Evolutionary conservation across 768 basidiomycete species (phyloP).

Genomic region (Russula sp.): DNA sequence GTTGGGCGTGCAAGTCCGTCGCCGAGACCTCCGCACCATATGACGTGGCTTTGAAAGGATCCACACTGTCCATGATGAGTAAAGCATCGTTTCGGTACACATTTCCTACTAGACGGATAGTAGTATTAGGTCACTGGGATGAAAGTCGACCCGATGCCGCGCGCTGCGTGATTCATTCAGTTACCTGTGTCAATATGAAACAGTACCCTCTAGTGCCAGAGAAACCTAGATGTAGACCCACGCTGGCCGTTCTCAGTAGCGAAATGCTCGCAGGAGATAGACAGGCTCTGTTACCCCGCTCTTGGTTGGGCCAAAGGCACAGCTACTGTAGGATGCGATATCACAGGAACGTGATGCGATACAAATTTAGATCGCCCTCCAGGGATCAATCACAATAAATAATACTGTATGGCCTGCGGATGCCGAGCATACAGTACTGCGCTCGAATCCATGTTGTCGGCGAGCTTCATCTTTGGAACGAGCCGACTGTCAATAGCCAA

Average conservation of each 20-base stretch:
- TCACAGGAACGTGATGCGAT: neutral
- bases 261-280: slow-evolving; percentile 9
- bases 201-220: neutral
- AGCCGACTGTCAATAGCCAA: neutral
- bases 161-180: neutral
- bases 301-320: neutral
- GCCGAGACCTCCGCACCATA: neutral
- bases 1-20: neutral
- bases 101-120: neutral
- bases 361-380: neutral
- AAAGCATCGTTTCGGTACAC: neutral
- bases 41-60: neutral
- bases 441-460: neutral
- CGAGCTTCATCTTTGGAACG: neutral
- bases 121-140: neutral
- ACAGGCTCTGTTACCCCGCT: neutral
- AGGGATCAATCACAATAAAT: neutral
- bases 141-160: neutral
- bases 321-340: neutral
- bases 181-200: neutral
- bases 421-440: neutral
- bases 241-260: neutral
- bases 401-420: neutral
- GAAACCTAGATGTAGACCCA: neutral
- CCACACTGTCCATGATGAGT: neutral